phyloP scores from a whole-genome alignment of 2,329 filamentous ascomycete genomes.

The Aspergillus pseudoglaucus region DNA sequence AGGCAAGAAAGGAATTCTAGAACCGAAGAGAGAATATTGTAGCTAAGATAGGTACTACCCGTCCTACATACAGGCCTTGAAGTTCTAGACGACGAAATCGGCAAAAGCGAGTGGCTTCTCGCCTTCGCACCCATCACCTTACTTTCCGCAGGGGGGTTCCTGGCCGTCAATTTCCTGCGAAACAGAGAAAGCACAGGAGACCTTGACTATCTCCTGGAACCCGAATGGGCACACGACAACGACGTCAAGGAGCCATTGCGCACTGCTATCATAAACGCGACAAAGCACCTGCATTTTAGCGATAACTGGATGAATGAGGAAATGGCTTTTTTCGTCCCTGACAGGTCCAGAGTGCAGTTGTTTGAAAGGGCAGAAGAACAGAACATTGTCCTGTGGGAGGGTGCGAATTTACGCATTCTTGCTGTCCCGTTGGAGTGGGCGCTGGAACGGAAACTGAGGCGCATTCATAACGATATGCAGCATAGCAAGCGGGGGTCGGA shows the following conservation, averaged over 20 bases:
- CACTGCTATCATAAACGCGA: constrained; percentile 18
- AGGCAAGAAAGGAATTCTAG: background rate
- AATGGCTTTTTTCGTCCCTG: constrained; percentile 25
- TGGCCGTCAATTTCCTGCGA: constrained; percentile 23
- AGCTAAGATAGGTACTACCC: background rate
- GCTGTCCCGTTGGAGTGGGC: constrained; percentile 31
- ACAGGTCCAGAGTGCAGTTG: constrained; percentile 14
- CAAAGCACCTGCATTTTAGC: constrained; percentile 15
- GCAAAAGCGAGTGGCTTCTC: constrained; percentile 19
- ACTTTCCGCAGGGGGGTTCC: constrained; percentile 25
- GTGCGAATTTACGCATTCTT: constrained; percentile 21
- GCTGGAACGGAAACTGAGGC: constrained; percentile 28
- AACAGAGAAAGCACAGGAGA: constrained; percentile 27
- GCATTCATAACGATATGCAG: constrained; percentile 19
- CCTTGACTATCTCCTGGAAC: constrained; percentile 28
- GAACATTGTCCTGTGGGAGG: constrained; percentile 25
- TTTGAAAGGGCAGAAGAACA: constrained; percentile 26
- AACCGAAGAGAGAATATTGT: background rate
- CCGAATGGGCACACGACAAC: constrained; percentile 25
- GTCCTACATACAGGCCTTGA: constrained; percentile 18
- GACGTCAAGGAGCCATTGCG: constrained; percentile 24
- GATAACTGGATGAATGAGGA: constrained; percentile 25
- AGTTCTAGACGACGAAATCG: constrained; percentile 25
- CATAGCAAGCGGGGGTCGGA: constrained; percentile 21
- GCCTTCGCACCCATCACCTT: constrained; percentile 30